Evolutionary conservation across 2,329 filamentous ascomycete species (phyloP).

Genomic region (Dactylellina haptotyla): DNA sequence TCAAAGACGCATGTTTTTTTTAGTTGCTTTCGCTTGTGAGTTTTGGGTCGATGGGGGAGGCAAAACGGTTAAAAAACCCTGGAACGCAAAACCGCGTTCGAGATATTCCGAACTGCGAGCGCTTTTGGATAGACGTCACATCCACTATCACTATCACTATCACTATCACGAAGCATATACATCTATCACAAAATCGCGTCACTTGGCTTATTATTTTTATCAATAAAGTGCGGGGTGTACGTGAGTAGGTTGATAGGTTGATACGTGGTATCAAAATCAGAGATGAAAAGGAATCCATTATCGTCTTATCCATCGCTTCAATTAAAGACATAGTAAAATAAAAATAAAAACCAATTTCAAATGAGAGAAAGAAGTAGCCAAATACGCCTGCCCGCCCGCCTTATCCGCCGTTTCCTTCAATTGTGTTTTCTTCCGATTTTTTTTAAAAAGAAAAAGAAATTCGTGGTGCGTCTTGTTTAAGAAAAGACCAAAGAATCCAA

Average conservation of each 20-base stretch:
- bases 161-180: slow-evolving; percentile 6
- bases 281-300: no score
- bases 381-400: no score
- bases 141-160: neutral
- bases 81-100: neutral
- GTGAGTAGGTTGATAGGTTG: no score
- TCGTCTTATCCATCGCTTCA: no score
- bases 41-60: neutral
- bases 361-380: no score
- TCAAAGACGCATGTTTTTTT: slow-evolving; percentile 5
- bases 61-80: no score
- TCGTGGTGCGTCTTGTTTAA: no score
- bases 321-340: no score
- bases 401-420: no score
- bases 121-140: neutral
- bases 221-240: no score
- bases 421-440: neutral
- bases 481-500: neutral
- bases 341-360: no score
- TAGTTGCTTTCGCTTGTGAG: neutral
- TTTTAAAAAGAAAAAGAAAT: neutral
- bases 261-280: no score
- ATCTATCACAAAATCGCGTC: neutral
- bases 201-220: neutral
- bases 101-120: slow-evolving; percentile 22